Conservation (phyloP, 2,329 filamentous ascomycete species). For the Aureobasidium melanogenum region DNA sequence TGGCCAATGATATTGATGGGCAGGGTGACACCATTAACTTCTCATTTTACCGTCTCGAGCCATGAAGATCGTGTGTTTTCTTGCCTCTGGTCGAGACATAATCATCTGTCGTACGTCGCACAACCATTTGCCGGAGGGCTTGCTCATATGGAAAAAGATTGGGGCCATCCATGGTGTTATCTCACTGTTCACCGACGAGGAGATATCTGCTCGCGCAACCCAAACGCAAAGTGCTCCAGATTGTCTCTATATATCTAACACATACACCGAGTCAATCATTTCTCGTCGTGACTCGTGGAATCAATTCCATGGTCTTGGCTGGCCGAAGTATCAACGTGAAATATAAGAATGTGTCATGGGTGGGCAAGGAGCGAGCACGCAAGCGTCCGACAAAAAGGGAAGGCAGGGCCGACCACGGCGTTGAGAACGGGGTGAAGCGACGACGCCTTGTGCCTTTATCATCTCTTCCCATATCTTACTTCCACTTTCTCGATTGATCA, state of each 20-base stretch:
- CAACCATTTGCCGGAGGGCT: no score
- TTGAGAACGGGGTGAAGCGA: conserved; percentile 1
- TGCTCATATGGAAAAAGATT: background rate
- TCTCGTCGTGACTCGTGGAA: no score
- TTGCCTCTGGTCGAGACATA: background rate
- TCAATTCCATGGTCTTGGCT: no score
- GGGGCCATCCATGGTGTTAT: background rate
- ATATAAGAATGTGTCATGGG: background rate
- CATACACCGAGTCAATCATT: no score
- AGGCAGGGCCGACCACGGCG: conserved; percentile 8
- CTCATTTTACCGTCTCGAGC: background rate
- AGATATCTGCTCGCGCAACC: no score
- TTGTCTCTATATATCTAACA: no score
- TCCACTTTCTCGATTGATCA: background rate
- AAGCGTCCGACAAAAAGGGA: conserved; percentile 1
- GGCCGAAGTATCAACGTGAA: background rate
- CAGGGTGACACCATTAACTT: background rate
- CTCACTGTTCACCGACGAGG: no score
- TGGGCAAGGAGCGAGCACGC: background rate
- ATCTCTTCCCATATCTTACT: background rate
- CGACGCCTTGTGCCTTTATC: background rate
- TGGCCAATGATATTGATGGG: background rate
- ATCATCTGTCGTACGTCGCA: no score
- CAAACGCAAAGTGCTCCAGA: background rate
- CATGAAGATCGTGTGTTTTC: background rate